phyloP scores from a whole-genome alignment of 23 red algal genomes.

The Gracilariopsis chorda region DNA sequence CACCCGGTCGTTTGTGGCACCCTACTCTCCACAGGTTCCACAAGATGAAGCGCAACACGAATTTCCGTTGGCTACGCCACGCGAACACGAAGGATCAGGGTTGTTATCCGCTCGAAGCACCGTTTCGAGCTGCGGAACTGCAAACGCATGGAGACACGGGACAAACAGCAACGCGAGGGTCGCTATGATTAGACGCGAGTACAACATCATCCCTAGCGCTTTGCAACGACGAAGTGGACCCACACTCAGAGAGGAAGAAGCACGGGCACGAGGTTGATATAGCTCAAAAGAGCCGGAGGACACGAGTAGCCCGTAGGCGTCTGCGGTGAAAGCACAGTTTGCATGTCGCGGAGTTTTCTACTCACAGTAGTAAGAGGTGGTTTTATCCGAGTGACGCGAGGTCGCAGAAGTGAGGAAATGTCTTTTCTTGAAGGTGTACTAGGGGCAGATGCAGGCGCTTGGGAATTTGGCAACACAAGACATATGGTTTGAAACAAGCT shows the following conservation, averaged over 20 bases:
- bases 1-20: conserved; percentile 4
- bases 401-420: too few relatives aligned
- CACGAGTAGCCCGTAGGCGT: too few relatives aligned
- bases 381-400: too few relatives aligned
- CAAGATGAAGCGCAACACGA: conserved; percentile 25
- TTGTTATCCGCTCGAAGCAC: background rate
- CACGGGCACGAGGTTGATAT: background rate
- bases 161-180: background rate
- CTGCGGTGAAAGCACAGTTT: too few relatives aligned
- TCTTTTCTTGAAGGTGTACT: too few relatives aligned
- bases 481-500: too few relatives aligned
- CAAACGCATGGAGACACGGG: background rate
- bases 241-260: background rate
- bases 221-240: background rate
- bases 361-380: too few relatives aligned
- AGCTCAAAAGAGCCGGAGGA: too few relatives aligned
- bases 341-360: too few relatives aligned
- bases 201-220: background rate
- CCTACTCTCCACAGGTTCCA: conserved; percentile 12
- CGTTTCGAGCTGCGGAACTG: background rate
- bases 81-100: conserved; percentile 21
- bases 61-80: conserved; percentile 11
- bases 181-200: too few relatives aligned
- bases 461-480: too few relatives aligned
- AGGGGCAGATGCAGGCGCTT: too few relatives aligned